Percentiles rank a stretch among this genome's conserved stretches.
These are phyloP conservation scores for Chlorella sorokiniana DNA, from an alignment of 139 green algal species.

Conservation along the genomic window DNA sequence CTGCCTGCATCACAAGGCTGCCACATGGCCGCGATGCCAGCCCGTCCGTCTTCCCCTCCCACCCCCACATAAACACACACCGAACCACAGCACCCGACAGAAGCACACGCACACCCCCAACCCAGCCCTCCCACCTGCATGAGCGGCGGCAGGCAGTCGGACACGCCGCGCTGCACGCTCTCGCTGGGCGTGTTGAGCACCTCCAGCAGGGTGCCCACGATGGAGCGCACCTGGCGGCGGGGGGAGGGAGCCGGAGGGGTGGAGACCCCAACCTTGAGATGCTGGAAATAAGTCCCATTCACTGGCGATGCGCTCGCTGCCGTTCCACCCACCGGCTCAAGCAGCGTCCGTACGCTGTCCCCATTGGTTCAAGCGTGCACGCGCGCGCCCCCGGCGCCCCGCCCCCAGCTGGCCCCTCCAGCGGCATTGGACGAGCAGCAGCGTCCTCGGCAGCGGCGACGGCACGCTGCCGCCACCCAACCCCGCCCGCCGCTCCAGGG, in stretches of 20 bases:
- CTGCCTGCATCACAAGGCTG: too few relatives aligned
- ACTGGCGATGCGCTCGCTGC: too few relatives aligned
- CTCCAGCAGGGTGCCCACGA: constrained; percentile 73
- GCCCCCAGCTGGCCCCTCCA: too few relatives aligned
- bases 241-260: not conserved
- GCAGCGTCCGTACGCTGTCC: constrained; percentile 55
- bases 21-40: too few relatives aligned
- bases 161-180: constrained; percentile 88
- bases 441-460: too few relatives aligned
- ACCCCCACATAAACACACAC: not conserved
- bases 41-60: too few relatives aligned
- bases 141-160: constrained; percentile 86
- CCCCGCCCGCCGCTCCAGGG: not conserved
- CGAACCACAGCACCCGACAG: not conserved
- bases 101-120: not conserved
- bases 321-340: constrained; percentile 82
- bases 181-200: constrained; percentile 91
- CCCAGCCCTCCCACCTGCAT: constrained; percentile 58
- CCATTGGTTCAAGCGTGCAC: too few relatives aligned
- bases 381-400: too few relatives aligned
- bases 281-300: too few relatives aligned
- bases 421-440: too few relatives aligned
- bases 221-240: constrained; percentile 42
- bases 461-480: not conserved
- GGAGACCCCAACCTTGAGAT: too few relatives aligned